A percentile compares a stretch with the other conserved stretches of the same genome.
These are phyloP conservation scores for Suillus discolor DNA, from an alignment of 768 basidiomycete species.

Conservation along the genomic window DNA sequence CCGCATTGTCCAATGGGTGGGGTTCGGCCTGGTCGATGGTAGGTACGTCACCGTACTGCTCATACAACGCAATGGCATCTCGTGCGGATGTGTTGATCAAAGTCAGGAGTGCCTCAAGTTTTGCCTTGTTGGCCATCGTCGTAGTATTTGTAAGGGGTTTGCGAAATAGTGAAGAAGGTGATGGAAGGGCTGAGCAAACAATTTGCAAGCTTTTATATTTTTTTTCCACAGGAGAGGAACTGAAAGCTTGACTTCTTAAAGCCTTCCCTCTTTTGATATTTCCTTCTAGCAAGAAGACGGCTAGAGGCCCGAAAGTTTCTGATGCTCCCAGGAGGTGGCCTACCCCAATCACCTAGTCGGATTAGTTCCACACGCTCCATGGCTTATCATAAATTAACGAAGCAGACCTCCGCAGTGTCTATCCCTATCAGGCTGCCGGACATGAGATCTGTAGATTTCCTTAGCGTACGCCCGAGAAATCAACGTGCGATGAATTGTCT, in stretches of 20 bases:
- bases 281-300: background rate
- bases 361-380: background rate
- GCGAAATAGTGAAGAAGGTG: too few relatives aligned
- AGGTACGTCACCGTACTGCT: conserved; percentile 30
- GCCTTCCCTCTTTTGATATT: background rate
- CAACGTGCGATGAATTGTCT: too few relatives aligned
- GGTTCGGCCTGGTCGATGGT: conserved; percentile 35
- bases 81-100: conserved; percentile 34
- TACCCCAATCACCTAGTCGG: background rate
- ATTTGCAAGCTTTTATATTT: background rate
- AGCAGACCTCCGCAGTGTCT: background rate
- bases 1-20: conserved; percentile 37
- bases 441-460: background rate
- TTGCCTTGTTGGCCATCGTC: conserved; percentile 20
- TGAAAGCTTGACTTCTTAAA: background rate
- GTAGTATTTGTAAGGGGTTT: background rate
- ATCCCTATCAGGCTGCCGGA: background rate
- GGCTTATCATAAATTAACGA: background rate
- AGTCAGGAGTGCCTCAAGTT: conserved; percentile 30
- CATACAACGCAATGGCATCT: conserved; percentile 37
- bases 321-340: background rate
- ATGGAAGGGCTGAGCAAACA: background rate
- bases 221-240: background rate
- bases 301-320: too few relatives aligned
- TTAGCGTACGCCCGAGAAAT: too few relatives aligned